Conservation (phyloP, 805 yeast species). For the Yarrowia sp. region DNA sequence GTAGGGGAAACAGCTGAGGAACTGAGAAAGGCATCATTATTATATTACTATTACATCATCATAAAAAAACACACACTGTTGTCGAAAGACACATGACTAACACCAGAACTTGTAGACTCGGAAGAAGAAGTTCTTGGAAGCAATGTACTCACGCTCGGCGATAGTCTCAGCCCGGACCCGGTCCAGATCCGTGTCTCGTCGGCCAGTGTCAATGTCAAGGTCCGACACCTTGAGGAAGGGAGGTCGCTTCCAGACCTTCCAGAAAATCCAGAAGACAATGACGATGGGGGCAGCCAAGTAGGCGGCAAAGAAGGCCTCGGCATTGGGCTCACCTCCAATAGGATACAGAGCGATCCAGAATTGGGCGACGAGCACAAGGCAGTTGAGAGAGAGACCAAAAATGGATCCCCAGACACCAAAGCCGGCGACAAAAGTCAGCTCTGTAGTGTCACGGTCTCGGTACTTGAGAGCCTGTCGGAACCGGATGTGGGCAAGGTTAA, state of each 20-base stretch:
- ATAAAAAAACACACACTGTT: background rate
- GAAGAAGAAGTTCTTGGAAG: slow-evolving; percentile 47
- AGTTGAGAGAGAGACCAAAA: slow-evolving; percentile 55
- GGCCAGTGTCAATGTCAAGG: slow-evolving; percentile 60
- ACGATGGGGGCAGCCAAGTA: slow-evolving; percentile 65
- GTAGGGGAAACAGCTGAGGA: no score
- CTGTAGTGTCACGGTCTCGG: slow-evolving; percentile 60
- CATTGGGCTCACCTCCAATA: slow-evolving; percentile 44
- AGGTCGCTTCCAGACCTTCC: slow-evolving; percentile 52
- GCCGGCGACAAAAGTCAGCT: slow-evolving; percentile 59
- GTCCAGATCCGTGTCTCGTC: slow-evolving; percentile 55
- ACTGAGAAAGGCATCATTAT: no score
- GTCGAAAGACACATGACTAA: slow-evolving; percentile 32
- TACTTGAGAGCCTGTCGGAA: slow-evolving; percentile 59
- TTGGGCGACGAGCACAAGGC: slow-evolving; percentile 60
- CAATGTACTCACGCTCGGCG: slow-evolving; percentile 46
- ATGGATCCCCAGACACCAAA: slow-evolving; percentile 61
- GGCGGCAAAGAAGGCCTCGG: slow-evolving; percentile 55
- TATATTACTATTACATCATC: slow-evolving; percentile 2
- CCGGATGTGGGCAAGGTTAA: slow-evolving; percentile 57
- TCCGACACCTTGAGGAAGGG: slow-evolving; percentile 46
- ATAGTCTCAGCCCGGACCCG: slow-evolving; percentile 49
- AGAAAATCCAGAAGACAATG: slow-evolving; percentile 52
- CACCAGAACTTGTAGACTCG: slow-evolving; percentile 48
- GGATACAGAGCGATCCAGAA: slow-evolving; percentile 77